Conservation (phyloP, 164 flowering plant genomes). For the Magnolia kwangsiensis region DNA sequence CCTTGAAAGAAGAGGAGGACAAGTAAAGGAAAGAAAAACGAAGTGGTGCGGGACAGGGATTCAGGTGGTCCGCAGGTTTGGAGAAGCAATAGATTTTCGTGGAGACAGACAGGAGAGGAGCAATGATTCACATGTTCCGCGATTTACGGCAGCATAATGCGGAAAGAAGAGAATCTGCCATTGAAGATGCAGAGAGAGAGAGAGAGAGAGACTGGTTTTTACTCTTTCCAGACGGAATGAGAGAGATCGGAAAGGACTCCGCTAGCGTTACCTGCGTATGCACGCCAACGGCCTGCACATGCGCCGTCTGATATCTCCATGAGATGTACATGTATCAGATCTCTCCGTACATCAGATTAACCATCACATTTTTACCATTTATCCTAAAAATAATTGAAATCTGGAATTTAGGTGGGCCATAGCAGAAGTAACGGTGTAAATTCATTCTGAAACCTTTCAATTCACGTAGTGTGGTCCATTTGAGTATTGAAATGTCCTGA, state of each 20-base stretch:
- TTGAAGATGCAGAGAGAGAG: constrained; percentile 14
- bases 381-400: too few species aligned
- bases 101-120: constrained; percentile 17
- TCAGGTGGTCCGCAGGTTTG: background rate
- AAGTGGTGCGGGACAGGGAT: background rate
- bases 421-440: too few species aligned
- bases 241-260: background rate
- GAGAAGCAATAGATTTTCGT: constrained; percentile 20
- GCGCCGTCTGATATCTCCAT: too few species aligned
- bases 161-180: constrained; percentile 19
- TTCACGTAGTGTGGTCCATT: too few species aligned
- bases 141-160: constrained; percentile 19
- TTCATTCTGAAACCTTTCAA: too few species aligned
- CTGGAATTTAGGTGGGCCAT: too few species aligned
- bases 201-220: background rate
- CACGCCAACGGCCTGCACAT: too few species aligned
- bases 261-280: too few species aligned
- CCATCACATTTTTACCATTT: too few species aligned
- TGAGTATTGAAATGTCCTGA: too few species aligned
- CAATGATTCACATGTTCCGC: constrained; percentile 26
- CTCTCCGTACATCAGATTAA: too few species aligned
- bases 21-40: background rate
- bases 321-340: too few species aligned
- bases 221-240: background rate
- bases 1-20: background rate